These are phyloP conservation scores for Phoma herbarum DNA, from an alignment of 2,329 filamentous ascomycete genomes.

Conservation along the genomic window DNA sequence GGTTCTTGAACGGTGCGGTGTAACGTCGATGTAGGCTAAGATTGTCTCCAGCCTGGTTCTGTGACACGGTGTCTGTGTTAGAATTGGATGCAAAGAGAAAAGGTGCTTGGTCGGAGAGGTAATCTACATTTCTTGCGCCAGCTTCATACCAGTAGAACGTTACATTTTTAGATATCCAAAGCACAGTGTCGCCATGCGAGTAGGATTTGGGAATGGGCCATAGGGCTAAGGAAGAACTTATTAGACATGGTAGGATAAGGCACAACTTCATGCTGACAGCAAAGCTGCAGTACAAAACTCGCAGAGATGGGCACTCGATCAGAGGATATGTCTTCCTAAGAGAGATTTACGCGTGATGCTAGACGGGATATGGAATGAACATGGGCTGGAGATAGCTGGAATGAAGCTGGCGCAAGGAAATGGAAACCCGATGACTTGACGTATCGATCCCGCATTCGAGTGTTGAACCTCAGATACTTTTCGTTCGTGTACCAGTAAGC, in stretches of 20 bases:
- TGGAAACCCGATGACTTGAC: constrained; percentile 11
- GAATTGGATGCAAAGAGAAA: constrained; percentile 30
- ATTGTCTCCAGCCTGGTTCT: constrained; percentile 19
- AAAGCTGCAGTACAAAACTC: not conserved
- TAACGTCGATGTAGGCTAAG: constrained; percentile 25
- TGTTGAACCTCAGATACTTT: not conserved
- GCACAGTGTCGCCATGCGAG: constrained; percentile 48
- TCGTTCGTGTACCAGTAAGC: constrained; percentile 5
- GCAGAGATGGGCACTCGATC: not conserved
- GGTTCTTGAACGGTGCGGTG: constrained; percentile 16
- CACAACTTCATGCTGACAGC: constrained; percentile 37
- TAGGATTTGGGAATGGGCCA: constrained; percentile 55
- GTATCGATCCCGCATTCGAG: not conserved
- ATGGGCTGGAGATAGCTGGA: constrained; percentile 16
- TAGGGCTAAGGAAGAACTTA: constrained; percentile 47
- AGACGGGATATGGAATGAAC: constrained; percentile 13
- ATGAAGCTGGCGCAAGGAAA: constrained; percentile 27
- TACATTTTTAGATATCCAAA: constrained; percentile 53
- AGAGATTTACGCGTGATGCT: not conserved
- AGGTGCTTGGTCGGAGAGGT: constrained; percentile 23
- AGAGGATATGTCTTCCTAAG: not conserved
- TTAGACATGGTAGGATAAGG: constrained; percentile 28
- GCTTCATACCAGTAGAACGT: constrained; percentile 49
- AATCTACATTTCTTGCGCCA: constrained; percentile 44
- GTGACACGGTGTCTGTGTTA: constrained; percentile 26